Evolutionary conservation across 2,329 filamentous ascomycete genomes (phyloP).

Genomic region (Pleurostoma richardsiae): DNA sequence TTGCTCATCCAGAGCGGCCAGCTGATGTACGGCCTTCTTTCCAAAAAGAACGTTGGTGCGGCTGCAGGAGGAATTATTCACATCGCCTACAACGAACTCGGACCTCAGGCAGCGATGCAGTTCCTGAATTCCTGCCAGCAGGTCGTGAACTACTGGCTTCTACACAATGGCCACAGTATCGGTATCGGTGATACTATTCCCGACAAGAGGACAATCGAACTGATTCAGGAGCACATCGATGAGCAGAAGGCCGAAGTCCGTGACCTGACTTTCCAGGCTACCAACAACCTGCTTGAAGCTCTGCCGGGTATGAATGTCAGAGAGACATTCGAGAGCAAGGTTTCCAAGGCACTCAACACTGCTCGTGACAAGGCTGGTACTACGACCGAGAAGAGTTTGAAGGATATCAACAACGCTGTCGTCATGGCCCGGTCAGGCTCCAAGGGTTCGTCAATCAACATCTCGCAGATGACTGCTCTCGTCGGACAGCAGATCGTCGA

Average conservation of each 20-base stretch:
- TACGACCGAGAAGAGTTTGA: slow-evolving; percentile 84
- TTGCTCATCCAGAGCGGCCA: slow-evolving; percentile 81
- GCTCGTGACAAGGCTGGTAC: slow-evolving; percentile 96
- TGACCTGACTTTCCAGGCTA: slow-evolving; percentile 70
- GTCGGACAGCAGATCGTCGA: slow-evolving; percentile 98
- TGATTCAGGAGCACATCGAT: slow-evolving; percentile 78
- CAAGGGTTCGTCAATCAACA: slow-evolving; percentile 98
- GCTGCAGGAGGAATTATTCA: slow-evolving; percentile 88
- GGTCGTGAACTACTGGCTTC: slow-evolving; percentile 93
- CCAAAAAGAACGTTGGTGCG: slow-evolving; percentile 92
- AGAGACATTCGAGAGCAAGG: slow-evolving; percentile 96
- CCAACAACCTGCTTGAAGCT: slow-evolving; percentile 83
- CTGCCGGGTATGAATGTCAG: slow-evolving; percentile 97
- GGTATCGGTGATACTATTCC: slow-evolving; percentile 98
- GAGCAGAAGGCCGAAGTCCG: slow-evolving; percentile 78
- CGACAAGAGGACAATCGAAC: slow-evolving; percentile 75
- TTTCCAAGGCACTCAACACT: slow-evolving; percentile 88
- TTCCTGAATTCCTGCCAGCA: slow-evolving; percentile 96
- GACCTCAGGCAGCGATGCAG: slow-evolving; percentile 76
- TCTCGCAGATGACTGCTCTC: slow-evolving; percentile 97
- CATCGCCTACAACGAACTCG: slow-evolving; percentile 93
- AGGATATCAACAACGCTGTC: slow-evolving; percentile 93
- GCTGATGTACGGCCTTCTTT: slow-evolving; percentile 83
- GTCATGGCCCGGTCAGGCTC: slow-evolving; percentile 96
- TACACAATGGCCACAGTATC: slow-evolving; percentile 95